phyloP scores from a whole-genome alignment of 2,329 filamentous ascomycete species.

The Gnomoniopsis smithogilvyi region DNA sequence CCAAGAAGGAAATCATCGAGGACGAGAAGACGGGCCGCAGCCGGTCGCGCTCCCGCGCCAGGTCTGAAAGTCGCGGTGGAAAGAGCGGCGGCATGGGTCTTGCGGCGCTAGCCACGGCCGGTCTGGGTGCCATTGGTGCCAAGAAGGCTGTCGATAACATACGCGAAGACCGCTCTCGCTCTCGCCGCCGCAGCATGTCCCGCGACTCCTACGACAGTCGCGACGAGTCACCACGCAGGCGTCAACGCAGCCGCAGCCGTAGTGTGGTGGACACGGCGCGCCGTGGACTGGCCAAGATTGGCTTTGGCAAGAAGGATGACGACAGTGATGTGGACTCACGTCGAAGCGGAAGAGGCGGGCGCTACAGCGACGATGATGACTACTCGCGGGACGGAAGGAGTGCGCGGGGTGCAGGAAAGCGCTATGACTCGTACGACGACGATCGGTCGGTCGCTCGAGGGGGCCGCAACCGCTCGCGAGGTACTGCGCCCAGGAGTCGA shows the following conservation, averaged over 20 bases:
- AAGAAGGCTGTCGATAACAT: slow-evolving; percentile 53
- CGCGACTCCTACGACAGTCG: slow-evolving; percentile 44
- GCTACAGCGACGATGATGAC: slow-evolving; percentile 41
- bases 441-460: slow-evolving; percentile 38
- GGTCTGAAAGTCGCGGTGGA: slow-evolving; percentile 51
- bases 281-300: slow-evolving; percentile 59
- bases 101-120: slow-evolving; percentile 62
- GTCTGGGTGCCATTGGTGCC: slow-evolving; percentile 56
- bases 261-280: slow-evolving; percentile 63
- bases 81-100: slow-evolving; percentile 48
- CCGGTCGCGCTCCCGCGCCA: slow-evolving; percentile 68
- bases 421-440: slow-evolving; percentile 43
- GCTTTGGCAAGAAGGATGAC: slow-evolving; percentile 48
- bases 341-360: slow-evolving; percentile 24
- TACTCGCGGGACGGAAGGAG: slow-evolving; percentile 36
- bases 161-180: slow-evolving; percentile 41
- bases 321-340: slow-evolving; percentile 22
- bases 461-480: slow-evolving; percentile 35
- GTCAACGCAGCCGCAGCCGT: slow-evolving; percentile 55
- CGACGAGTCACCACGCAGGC: slow-evolving; percentile 36
- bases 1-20: slow-evolving; percentile 63
- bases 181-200: slow-evolving; percentile 40
- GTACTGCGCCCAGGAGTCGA: slow-evolving; percentile 27
- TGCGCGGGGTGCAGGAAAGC: slow-evolving; percentile 32
- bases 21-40: slow-evolving; percentile 60